These are phyloP conservation scores for Huntiella bhutanensis DNA, from an alignment of 2,329 filamentous ascomycete genomes.

Conservation along the genomic window DNA sequence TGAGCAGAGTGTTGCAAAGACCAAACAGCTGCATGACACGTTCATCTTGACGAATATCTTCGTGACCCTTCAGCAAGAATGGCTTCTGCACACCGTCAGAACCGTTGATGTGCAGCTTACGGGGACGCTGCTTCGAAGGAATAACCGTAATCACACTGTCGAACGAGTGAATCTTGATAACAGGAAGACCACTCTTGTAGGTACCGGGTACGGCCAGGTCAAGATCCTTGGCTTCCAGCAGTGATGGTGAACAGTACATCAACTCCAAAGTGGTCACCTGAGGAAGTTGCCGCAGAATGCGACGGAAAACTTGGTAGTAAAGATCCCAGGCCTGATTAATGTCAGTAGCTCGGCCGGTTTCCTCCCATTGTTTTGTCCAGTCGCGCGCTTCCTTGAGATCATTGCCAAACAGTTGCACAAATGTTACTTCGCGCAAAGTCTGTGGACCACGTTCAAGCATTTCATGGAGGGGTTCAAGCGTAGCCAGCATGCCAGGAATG, in stretches of 20 bases:
- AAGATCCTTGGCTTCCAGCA: conserved; percentile 68
- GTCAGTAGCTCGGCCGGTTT: conserved; percentile 77
- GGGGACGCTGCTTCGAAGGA: conserved; percentile 86
- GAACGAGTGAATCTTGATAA: conserved; percentile 76
- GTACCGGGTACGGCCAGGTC: conserved; percentile 92
- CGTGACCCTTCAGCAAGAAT: conserved; percentile 92
- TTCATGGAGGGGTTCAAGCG: conserved; percentile 75
- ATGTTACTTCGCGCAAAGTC: conserved; percentile 88
- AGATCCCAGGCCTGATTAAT: conserved; percentile 98
- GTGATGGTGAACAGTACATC: conserved; percentile 88
- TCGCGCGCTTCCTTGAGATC: conserved; percentile 89
- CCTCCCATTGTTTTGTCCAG: conserved; percentile 84
- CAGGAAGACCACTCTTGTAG: conserved; percentile 58
- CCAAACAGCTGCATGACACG: conserved; percentile 99
- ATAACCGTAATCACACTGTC: conserved; percentile 83
- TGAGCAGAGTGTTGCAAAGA: conserved; percentile 84
- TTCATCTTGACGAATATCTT: conserved; percentile 97
- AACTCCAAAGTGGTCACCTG: conserved; percentile 86
- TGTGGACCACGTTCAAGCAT: conserved; percentile 81
- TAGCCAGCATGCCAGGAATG: conserved; percentile 91
- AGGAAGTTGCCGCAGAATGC: conserved; percentile 81
- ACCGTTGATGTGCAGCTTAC: conserved; percentile 72
- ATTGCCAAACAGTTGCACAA: conserved; percentile 89
- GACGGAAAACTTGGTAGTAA: conserved; percentile 95
- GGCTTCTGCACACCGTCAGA: conserved; percentile 78